These are phyloP conservation scores for Fremontodendron californicum DNA, from an alignment of 345 rosid species.

Conservation along the genomic window DNA sequence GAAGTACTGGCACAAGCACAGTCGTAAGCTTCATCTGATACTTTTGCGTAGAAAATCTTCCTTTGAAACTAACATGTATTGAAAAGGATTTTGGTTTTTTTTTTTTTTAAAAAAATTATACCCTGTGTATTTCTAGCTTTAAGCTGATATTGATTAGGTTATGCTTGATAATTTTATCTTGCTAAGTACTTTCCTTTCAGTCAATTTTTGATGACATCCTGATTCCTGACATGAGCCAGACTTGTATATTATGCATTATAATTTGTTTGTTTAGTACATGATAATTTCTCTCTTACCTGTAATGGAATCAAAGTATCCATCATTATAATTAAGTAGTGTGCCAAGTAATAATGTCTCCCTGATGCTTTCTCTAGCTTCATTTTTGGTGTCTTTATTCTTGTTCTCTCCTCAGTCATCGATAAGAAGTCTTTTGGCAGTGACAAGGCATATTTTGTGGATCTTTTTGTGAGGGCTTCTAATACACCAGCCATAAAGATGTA, in stretches of 20 bases:
- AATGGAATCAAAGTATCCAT: no score
- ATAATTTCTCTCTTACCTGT: no score
- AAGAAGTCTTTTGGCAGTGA: conserved; percentile 48
- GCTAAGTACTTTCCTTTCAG: background rate
- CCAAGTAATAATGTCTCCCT: background rate
- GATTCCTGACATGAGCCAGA: background rate
- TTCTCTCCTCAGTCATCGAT: background rate
- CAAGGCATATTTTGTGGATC: conserved; percentile 91
- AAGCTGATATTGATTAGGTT: background rate
- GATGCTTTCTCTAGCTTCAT: background rate
- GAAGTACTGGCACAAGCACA: background rate
- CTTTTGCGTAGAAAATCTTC: background rate
- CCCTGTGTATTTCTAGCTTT: background rate
- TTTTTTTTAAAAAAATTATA: background rate
- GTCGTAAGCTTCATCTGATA: background rate
- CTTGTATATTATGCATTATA: background rate
- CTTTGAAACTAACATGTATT: background rate
- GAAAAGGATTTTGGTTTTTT: background rate
- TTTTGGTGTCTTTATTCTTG: background rate
- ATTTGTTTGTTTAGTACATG: background rate
- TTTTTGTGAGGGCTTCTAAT: conserved; percentile 92
- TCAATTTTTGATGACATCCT: background rate
- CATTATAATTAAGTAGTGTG: no score
- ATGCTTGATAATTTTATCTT: background rate
- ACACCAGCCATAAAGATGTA: conserved; percentile 96